Conservation (phyloP, 345 rosid genomes). For the Hypericum perforatum region DNA sequence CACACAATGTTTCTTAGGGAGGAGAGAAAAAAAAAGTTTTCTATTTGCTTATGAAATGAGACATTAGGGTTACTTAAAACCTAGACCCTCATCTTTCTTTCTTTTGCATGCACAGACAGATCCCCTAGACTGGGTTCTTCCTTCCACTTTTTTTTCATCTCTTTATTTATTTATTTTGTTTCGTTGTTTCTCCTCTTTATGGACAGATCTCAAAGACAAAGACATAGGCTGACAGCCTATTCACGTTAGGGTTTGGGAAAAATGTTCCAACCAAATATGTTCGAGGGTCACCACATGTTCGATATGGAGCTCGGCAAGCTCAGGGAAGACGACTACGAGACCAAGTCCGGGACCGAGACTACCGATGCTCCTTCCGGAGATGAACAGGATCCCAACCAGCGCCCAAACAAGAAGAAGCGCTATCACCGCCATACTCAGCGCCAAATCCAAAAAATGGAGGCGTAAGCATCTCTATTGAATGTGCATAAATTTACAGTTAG, state of each 20-base stretch:
- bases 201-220: constrained; percentile 8
- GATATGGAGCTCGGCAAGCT: constrained; percentile 55
- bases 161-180: too few relatives aligned
- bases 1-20: too few relatives aligned
- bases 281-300: constrained; percentile 56
- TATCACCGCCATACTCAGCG: constrained; percentile 91
- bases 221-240: background rate
- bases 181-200: too few relatives aligned
- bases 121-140: too few relatives aligned
- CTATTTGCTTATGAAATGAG: too few relatives aligned
- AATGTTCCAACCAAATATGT: constrained; percentile 72
- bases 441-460: constrained; percentile 92
- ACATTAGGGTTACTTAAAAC: too few relatives aligned
- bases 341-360: constrained; percentile 63
- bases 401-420: constrained; percentile 58
- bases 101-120: too few relatives aligned
- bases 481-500: too few relatives aligned
- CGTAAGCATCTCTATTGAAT: constrained; percentile 35
- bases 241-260: constrained; percentile 5
- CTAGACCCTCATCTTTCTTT: too few relatives aligned
- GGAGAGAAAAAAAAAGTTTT: too few relatives aligned
- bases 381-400: constrained; percentile 66
- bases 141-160: too few relatives aligned
- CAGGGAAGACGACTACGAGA: constrained; percentile 70
- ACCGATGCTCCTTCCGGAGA: constrained; percentile 56